phyloP scores from a whole-genome alignment of 2,329 filamentous ascomycete genomes.

The Fusarium siculi region DNA sequence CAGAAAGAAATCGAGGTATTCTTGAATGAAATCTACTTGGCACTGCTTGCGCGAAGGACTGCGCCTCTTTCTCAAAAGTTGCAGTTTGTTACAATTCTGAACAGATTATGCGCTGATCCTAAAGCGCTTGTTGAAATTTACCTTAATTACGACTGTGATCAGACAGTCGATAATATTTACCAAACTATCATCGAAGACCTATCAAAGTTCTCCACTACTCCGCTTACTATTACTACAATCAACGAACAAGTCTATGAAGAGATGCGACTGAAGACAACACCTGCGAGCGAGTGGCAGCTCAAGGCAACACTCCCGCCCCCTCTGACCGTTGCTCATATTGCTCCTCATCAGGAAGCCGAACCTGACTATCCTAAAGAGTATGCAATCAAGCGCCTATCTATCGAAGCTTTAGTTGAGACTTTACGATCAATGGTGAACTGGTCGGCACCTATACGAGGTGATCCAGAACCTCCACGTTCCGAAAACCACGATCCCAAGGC shows the following conservation, averaged over 20 bases:
- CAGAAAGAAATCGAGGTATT: constrained; percentile 98
- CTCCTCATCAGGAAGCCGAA: constrained; percentile 68
- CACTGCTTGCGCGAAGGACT: constrained; percentile 86
- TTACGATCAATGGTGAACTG: constrained; percentile 92
- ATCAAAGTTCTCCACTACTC: constrained; percentile 83
- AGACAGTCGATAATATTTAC: constrained; percentile 96
- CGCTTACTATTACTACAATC: constrained; percentile 77
- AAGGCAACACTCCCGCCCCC: constrained; percentile 87
- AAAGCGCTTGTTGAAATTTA: constrained; percentile 93
- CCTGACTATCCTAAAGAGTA: constrained; percentile 87
- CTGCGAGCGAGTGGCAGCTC: constrained; percentile 83
- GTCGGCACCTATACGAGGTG: constrained; percentile 75
- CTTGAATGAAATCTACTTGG: constrained; percentile 95
- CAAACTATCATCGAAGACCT: constrained; percentile 95
- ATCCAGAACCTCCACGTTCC: constrained; percentile 52
- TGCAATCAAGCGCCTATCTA: constrained; percentile 85
- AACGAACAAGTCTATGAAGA: constrained; percentile 93
- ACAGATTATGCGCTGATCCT: constrained; percentile 85
- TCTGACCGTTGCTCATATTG: constrained; percentile 81
- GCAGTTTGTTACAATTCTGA: constrained; percentile 87
- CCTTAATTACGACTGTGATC: constrained; percentile 97
- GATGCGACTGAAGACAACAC: constrained; percentile 69
- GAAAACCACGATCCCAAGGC: constrained; percentile 50
- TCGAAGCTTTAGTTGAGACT: constrained; percentile 90
- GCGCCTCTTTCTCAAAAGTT: constrained; percentile 92